phyloP scores from a whole-genome alignment of 2,329 filamentous ascomycete genomes.

The Cladophialophora exuberans region DNA sequence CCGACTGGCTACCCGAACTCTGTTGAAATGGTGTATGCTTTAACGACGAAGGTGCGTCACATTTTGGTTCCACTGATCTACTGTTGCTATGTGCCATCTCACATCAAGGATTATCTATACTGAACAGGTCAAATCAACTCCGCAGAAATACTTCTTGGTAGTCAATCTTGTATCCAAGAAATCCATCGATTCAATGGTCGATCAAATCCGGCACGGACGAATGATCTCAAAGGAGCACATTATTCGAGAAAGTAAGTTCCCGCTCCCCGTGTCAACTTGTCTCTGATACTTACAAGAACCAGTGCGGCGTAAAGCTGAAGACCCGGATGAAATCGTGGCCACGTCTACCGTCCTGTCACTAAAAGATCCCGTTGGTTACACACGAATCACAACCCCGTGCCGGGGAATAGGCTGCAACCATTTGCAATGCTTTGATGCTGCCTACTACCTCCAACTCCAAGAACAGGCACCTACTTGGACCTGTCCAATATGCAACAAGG shows the following conservation, averaged over 20 bases:
- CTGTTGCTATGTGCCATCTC: conserved; percentile 30
- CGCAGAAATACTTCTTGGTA: conserved; percentile 71
- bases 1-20: conserved; percentile 70
- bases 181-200: conserved; percentile 71
- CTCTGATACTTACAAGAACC: conserved; percentile 30
- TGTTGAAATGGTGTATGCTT: conserved; percentile 85
- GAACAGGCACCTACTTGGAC: conserved; percentile 96
- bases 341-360: conserved; percentile 87
- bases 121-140: conserved; percentile 29
- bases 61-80: conserved; percentile 13
- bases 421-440: conserved; percentile 92
- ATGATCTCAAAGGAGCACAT: conserved; percentile 77
- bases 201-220: conserved; percentile 65
- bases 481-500: conserved; percentile 91
- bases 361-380: conserved; percentile 88
- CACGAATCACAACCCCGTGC: conserved; percentile 78
- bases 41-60: conserved; percentile 76
- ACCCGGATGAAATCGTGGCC: conserved; percentile 79
- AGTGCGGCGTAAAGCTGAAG: conserved; percentile 82
- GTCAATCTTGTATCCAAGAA: conserved; percentile 76
- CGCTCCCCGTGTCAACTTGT: conserved; percentile 4
- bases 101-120: conserved; percentile 27
- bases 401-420: conserved; percentile 81
- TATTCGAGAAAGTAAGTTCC: conserved; percentile 71
- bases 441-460: conserved; percentile 88